Evolutionary conservation across 768 basidiomycete species (phyloP).

Genomic region (Nidularia sp.): DNA sequence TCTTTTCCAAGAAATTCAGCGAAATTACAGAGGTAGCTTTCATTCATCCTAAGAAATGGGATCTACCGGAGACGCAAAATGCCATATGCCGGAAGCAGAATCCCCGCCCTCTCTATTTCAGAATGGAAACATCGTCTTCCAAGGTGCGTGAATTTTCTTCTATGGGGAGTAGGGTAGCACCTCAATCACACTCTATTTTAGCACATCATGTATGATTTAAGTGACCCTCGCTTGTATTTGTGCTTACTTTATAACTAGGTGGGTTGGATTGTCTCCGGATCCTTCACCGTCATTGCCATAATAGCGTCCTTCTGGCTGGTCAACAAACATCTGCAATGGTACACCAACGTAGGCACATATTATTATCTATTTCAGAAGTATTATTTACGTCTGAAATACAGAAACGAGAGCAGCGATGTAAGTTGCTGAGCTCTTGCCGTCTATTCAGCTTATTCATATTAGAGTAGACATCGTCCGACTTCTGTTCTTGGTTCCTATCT

Average conservation of each 20-base stretch:
- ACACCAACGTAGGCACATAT: constrained; percentile 51
- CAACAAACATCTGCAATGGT: constrained; percentile 66
- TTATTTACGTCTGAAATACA: constrained; percentile 14
- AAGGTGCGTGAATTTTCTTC: constrained; percentile 39
- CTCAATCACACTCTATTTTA: no score
- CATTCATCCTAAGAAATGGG: no score
- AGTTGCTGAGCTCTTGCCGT: constrained; percentile 6
- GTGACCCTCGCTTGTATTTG: background rate
- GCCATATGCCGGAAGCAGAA: constrained; percentile 36
- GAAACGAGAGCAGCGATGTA: constrained; percentile 71
- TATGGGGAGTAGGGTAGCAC: no score
- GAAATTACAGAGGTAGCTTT: no score
- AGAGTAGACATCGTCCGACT: constrained; percentile 63
- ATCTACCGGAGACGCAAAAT: constrained; percentile 8
- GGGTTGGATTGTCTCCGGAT: constrained; percentile 65
- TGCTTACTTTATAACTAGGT: constrained; percentile 30
- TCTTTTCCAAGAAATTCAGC: no score
- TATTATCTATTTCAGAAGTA: background rate
- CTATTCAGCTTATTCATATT: background rate
- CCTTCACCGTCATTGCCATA: constrained; percentile 53
- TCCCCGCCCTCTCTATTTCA: constrained; percentile 55
- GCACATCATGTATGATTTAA: constrained; percentile 55
- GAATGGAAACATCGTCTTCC: constrained; percentile 56
- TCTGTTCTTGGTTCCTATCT: constrained; percentile 76
- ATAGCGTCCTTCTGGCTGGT: constrained; percentile 72